Evolutionary conservation across 805 yeast genomes (phyloP), one percentile per base, ranked within the genome.

Genomic region (Kodamaea restingae): DNA sequence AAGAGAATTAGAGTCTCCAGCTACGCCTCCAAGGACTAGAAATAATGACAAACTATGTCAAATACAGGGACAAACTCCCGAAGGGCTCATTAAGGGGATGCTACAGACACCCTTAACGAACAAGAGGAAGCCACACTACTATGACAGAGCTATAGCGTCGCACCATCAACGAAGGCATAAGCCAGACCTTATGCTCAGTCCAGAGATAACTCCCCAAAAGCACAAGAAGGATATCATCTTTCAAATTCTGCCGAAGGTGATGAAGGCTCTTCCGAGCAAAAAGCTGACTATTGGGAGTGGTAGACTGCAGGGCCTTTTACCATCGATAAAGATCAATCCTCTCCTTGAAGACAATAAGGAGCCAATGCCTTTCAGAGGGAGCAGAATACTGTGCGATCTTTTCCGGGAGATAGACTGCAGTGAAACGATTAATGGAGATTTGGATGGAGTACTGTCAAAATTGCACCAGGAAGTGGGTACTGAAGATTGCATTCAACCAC

Each of bases 211-310:
- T 2, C 46, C 46, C 3, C 43, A 31, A 12, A 39, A 43, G 24
- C 35, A 24, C 20, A 28, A 14, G 32, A 43, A 38, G 15, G 46
- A 43, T 27, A 20, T 30, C 7, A 43, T 39, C 11, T 33, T 42
- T 15, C 37, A 39, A 17, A 32, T 17, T 4, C 46, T 41, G 26
- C 35, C 33, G 7, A 35, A 35, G 22, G 8, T 29, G 29, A 25
- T 36, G 27, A 38, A 38, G 28, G 27, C 27, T 3, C 36, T 38
- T 14, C 24, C 40, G 3, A 38, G 39, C n/a, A 36, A 33, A 20
- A 43, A 37, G 31, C 43, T 43, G 46, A 43, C 46, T 4, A 24
- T 43, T 7, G 46, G 43, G 8, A 43, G 39, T 18, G 46, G 43
- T 11, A 36, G 46, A 18, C 25, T 30, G 21, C 35, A 26, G 7